Base-by-base conservation (phyloP, 306 rosid genomes). In the Cicer chorassanicum region DNA sequence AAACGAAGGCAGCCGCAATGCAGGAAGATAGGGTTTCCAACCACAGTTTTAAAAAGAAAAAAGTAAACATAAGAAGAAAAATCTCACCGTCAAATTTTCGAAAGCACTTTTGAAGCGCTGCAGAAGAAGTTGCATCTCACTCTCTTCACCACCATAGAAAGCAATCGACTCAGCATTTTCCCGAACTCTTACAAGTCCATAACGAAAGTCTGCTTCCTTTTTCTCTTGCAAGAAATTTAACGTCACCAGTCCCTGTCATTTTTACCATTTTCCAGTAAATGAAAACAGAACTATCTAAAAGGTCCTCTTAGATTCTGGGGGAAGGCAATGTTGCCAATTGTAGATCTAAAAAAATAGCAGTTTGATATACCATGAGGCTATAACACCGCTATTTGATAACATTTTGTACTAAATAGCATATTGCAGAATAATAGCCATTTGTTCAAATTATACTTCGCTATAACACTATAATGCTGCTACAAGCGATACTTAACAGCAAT, bases 141-240 rank as follows among this genome's bases (percentile, higher is more conserved):
- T 92, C 19, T 85, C 86, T 90, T 94, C 99, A 50, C 97, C 99
- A 29, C 96, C 81, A 70, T 94, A 94, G 85, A 94, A 94, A 72
- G 99, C 97, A 81, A 94, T 89, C 45, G 99, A 91, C 83, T 94
- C 99, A 57, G 99, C 92, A 87, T 94, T 94, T 85, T 94, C 99
- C 72, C 99, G 91, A 59, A 94, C 79, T 1, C 99, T 87, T 46
- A 94, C 99, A 46, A 94, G 99, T 46, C 97, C 97, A 76, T 94
- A 94, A 75, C 99, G 97, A 70, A 94, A 94, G 87, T 94, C 99
- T 71, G 99, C 99, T 77, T 94, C 99, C 74, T 94, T 94, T 78
- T 94, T 94, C 84, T 94, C 99, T 94, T 94, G 99, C 88, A 94
- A 81, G 85, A 94, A 94, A 78, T 94, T 92, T 39, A 92, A 75